Base-by-base conservation (phyloP, 73 alveolate species). In the Paramecium tetraurelia region DNA sequence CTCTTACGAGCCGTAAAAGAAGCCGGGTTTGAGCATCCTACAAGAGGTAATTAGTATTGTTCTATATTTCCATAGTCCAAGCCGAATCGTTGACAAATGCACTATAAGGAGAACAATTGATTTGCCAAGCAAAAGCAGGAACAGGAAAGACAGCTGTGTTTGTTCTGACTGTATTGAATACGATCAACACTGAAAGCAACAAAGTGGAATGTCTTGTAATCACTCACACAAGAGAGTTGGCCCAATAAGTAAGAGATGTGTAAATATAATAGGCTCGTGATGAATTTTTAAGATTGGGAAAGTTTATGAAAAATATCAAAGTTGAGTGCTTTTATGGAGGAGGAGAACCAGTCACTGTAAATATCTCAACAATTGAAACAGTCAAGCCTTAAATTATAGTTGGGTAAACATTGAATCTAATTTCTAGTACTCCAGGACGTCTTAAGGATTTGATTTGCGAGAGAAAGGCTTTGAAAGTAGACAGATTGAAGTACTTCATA, bases 121-220 rank as follows among this genome's bases (percentile, higher is more conserved):
- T 89, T 22, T 89, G 94, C 84, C 94, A 97, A 96, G 99, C 99
- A 93, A 98, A 97, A 85, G 92, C 98, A 69, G 99, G 99, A 93
- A 99, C 99, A 99, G 99, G 99, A 63, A 99, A 99, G 97, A 99
- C 99, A 50, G 99, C 99, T 41, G 99, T 99, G 75, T 99, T 98
- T 92, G 99, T 99, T 40, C 90, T 99, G 92, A 96, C 99, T 11
- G 98, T 98, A 85, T 96, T 99, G 29, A 98, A 98, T 59, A 95
- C 98, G 89, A 92, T 99, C 76, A 98, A 97, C 84, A 96, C 95
- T 89, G 97, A 97, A 69, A 98, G 98, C 77, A 97, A 98, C 92
- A 99, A 99, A 33, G 99, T 97, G 85, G 92, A 98, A 29, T 99
- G 99, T 27, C 93, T 99, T 76, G 98, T 99, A 70, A 96, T 99